phyloP scores from a whole-genome alignment of 495 filamentous ascomycete genomes.

The Neurospora sp. region DNA sequence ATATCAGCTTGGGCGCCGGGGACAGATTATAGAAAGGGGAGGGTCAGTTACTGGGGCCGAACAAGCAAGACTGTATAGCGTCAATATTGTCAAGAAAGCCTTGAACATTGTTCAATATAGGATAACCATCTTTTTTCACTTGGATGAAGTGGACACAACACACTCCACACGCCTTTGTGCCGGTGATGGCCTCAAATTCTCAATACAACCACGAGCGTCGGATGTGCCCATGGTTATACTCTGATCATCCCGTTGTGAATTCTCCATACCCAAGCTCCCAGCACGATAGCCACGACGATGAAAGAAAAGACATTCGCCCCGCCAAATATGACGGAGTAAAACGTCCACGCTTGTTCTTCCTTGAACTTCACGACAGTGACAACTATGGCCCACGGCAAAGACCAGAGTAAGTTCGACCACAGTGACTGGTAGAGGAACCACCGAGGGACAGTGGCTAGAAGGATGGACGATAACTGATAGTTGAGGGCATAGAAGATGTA shows the following conservation, averaged over 20 bases:
- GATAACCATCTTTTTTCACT: not conserved
- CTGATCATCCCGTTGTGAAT: not conserved
- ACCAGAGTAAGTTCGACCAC: slow-evolving; percentile 53
- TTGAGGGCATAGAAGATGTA: slow-evolving; percentile 64
- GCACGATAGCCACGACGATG: slow-evolving; percentile 41
- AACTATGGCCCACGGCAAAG: slow-evolving; percentile 61
- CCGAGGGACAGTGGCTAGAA: slow-evolving; percentile 53
- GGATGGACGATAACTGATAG: slow-evolving; percentile 53
- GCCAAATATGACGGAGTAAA: slow-evolving; percentile 57
- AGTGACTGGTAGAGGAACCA: slow-evolving; percentile 63
- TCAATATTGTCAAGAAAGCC: not conserved
- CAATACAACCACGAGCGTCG: not conserved
- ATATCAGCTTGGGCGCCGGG: not conserved
- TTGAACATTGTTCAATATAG: not conserved
- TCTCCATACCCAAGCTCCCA: slow-evolving; percentile 45
- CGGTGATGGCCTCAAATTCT: not conserved
- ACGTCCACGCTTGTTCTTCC: slow-evolving; percentile 53
- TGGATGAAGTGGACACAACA: not conserved
- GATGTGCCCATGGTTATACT: not conserved
- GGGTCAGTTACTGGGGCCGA: not conserved
- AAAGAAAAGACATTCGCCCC: slow-evolving; percentile 60
- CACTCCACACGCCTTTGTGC: not conserved
- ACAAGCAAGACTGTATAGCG: not conserved
- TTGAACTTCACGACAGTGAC: slow-evolving; percentile 40
- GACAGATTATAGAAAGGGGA: not conserved